phyloP scores from a whole-genome alignment of 169 alveolate genomes.

The Theileria sp. region DNA sequence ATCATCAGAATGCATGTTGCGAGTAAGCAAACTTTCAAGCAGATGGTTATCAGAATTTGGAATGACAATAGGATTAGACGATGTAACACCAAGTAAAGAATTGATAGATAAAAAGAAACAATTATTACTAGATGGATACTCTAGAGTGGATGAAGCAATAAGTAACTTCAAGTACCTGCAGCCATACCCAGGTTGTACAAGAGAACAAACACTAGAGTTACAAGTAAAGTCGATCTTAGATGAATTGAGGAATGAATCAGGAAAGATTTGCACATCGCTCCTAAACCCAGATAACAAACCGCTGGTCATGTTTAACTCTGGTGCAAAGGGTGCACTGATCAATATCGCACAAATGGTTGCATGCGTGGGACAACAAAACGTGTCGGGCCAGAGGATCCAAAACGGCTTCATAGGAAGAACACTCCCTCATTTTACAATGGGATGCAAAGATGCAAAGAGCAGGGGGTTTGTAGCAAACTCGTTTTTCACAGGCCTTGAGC shows the following conservation, averaged over 20 bases:
- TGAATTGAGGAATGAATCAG: constrained; percentile 93
- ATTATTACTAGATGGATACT: constrained; percentile 82
- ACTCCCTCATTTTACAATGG: constrained; percentile 94
- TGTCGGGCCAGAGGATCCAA: constrained; percentile 91
- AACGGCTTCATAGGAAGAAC: constrained; percentile 96
- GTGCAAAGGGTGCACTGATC: constrained; percentile 97
- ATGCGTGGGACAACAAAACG: constrained; percentile 98
- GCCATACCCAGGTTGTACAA: constrained; percentile 94
- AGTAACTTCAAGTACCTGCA: constrained; percentile 80
- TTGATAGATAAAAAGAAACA: constrained; percentile 57
- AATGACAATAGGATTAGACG: constrained; percentile 98
- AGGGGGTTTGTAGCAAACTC: constrained; percentile 97
- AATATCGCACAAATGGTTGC: constrained; percentile 99
- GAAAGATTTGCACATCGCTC: constrained; percentile 85
- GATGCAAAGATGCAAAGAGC: constrained; percentile 90
- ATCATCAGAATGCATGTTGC: constrained; percentile 92
- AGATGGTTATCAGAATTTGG: constrained; percentile 95
- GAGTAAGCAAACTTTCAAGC: constrained; percentile 93
- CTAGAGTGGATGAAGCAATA: constrained; percentile 85
- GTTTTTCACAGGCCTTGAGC: constrained; percentile 90
- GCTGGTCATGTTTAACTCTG: constrained; percentile 94
- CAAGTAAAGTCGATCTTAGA: constrained; percentile 87
- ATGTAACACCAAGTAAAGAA: constrained; percentile 88
- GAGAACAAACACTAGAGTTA: constrained; percentile 94
- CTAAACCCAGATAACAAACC: constrained; percentile 91